phyloP scores from a whole-genome alignment of 768 basidiomycete genomes.

The Mycena belliarum region DNA sequence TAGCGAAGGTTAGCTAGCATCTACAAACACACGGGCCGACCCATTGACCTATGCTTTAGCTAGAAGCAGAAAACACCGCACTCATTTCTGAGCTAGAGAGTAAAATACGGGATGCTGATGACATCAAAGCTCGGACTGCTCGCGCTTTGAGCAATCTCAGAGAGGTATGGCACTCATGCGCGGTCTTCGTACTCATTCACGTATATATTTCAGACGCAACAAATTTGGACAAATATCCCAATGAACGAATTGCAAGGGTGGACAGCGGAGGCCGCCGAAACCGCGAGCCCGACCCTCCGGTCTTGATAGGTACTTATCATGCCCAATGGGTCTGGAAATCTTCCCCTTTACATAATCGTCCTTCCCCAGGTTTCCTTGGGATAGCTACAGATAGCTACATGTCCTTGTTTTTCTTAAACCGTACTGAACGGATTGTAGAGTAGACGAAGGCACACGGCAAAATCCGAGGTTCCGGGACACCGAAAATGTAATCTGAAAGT shows the following conservation, averaged over 20 bases:
- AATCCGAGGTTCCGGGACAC: too few relatives aligned
- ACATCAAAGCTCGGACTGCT: conserved; percentile 45
- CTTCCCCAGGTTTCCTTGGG: too few relatives aligned
- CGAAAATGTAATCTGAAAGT: too few relatives aligned
- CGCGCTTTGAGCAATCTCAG: conserved; percentile 57
- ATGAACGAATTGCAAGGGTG: background rate
- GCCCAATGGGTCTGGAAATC: too few relatives aligned
- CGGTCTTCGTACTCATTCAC: background rate
- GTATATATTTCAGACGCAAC: background rate
- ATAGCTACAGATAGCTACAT: too few relatives aligned
- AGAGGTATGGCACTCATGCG: conserved; percentile 36
- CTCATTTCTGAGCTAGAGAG: conserved; percentile 42
- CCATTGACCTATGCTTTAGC: conserved; percentile 34
- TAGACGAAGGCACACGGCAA: too few relatives aligned
- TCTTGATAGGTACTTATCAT: background rate
- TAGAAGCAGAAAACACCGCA: conserved; percentile 53
- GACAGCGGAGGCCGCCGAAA: background rate
- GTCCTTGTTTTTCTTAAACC: too few relatives aligned
- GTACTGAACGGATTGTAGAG: too few relatives aligned
- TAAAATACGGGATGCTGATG: conserved; percentile 45
- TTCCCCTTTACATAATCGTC: too few relatives aligned
- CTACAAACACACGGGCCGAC: background rate
- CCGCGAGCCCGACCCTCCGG: background rate
- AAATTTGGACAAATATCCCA: background rate
- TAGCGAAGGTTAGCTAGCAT: conserved; percentile 39